Conservation (phyloP, 202 grass and related monocot genomes). For the Panicum virgatum region DNA sequence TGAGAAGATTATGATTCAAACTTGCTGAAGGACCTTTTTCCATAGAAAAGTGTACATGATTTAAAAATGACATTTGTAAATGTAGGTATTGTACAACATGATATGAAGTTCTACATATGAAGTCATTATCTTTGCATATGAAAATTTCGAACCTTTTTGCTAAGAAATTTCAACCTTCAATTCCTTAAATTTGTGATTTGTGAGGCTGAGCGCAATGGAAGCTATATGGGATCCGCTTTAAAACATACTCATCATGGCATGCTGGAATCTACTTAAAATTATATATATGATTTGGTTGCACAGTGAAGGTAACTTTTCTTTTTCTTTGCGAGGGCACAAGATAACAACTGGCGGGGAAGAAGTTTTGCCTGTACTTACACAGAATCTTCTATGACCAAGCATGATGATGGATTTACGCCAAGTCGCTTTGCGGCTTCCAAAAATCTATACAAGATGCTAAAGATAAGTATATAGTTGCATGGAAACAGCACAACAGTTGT, state of each 20-base stretch:
- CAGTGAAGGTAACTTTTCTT: neutral
- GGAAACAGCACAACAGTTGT: neutral
- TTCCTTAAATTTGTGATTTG: neutral
- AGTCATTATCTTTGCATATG: no score
- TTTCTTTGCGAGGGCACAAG: neutral
- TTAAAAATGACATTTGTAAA: neutral
- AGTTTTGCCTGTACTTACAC: constrained; percentile 45
- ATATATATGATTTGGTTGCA: neutral
- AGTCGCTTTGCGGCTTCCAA: constrained; percentile 81
- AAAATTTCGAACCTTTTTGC: neutral
- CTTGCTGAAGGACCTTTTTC: neutral
- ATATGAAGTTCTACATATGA: neutral
- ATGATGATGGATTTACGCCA: constrained; percentile 62
- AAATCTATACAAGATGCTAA: constrained; percentile 41
- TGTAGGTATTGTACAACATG: neutral
- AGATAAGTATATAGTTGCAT: neutral
- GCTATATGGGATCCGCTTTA: neutral
- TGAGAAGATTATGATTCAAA: neutral
- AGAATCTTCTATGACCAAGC: constrained; percentile 93
- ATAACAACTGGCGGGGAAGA: neutral
- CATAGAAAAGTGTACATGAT: neutral
- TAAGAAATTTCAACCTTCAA: neutral
- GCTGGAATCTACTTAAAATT: neutral
- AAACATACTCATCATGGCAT: neutral
- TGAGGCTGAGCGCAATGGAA: neutral